A percentile compares a stretch with the other conserved stretches of the same genome.
These are phyloP conservation scores for Talaromyces sp. DNA, from an alignment of 2,329 filamentous ascomycete genomes.

Conservation along the genomic window DNA sequence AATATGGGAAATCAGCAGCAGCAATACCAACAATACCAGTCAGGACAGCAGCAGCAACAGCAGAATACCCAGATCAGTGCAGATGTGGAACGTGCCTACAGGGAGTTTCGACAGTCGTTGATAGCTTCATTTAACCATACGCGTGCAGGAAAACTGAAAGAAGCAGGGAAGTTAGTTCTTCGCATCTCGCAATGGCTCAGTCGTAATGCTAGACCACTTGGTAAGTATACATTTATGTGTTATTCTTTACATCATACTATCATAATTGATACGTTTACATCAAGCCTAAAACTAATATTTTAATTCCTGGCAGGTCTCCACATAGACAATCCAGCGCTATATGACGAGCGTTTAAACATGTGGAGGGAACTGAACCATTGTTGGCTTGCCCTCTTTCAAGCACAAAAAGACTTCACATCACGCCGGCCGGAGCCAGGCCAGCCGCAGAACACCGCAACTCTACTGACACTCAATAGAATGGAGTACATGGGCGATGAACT, in stretches of 20 bases:
- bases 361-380: conserved; percentile 95
- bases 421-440: conserved; percentile 54
- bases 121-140: conserved; percentile 66
- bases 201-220: conserved; percentile 60
- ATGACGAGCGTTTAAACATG: conserved; percentile 70
- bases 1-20: conserved; percentile 26
- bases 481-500: conserved; percentile 78
- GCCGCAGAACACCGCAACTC: conserved; percentile 50
- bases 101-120: conserved; percentile 51
- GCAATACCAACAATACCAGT: background rate
- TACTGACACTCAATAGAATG: conserved; percentile 64
- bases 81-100: conserved; percentile 62
- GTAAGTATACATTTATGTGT: conserved; percentile 43
- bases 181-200: conserved; percentile 61
- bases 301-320: conserved; percentile 61
- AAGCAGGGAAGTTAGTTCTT: conserved; percentile 54
- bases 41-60: background rate
- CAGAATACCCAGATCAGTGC: conserved; percentile 37
- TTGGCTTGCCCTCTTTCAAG: conserved; percentile 78
- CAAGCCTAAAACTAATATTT: background rate
- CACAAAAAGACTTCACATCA: conserved; percentile 69
- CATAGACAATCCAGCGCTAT: conserved; percentile 70
- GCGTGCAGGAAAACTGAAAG: conserved; percentile 53
- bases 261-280: background rate
- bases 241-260: background rate